Evolutionary conservation across 768 basidiomycete species (phyloP).

Genomic region (Kwoniella shandongensis): DNA sequence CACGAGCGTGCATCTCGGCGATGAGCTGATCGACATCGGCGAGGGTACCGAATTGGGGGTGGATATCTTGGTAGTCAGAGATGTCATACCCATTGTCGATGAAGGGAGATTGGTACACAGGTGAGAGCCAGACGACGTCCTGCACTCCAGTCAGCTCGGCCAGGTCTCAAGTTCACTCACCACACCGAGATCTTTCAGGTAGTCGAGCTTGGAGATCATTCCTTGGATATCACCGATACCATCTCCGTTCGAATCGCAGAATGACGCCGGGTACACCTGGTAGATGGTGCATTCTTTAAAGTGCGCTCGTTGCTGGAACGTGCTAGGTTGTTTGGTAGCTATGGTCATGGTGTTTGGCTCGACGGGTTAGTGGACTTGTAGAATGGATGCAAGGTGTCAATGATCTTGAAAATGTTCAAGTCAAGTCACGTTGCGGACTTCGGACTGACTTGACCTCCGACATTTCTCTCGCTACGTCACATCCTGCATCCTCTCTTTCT

Average conservation of each 20-base stretch:
- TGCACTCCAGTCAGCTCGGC: background rate
- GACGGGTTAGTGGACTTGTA: no score
- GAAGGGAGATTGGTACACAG: slow-evolving; percentile 67
- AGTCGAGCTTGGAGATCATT: slow-evolving; percentile 65
- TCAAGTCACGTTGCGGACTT: no score
- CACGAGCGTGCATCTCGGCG: slow-evolving; percentile 59
- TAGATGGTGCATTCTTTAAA: slow-evolving; percentile 15
- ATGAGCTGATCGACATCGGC: slow-evolving; percentile 53
- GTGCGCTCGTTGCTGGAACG: slow-evolving; percentile 2
- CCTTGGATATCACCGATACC: slow-evolving; percentile 70
- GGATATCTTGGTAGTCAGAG: slow-evolving; percentile 62
- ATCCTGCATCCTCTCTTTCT: no score
- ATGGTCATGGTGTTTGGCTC: no score
- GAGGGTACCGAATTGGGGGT: slow-evolving; percentile 58
- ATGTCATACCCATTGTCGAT: slow-evolving; percentile 70
- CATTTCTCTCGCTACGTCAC: no score
- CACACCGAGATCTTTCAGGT: slow-evolving; percentile 66
- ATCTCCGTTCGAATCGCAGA: slow-evolving; percentile 58
- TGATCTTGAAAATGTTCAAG: no score
- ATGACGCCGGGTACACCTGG: slow-evolving; percentile 63
- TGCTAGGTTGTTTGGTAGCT: no score
- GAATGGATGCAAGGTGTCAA: no score
- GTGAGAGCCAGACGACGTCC: slow-evolving; percentile 68
- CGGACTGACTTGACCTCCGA: no score
- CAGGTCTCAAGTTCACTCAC: background rate